These are phyloP conservation scores for Ceriops decandra DNA, from an alignment of 345 rosid genomes.

Conservation along the genomic window DNA sequence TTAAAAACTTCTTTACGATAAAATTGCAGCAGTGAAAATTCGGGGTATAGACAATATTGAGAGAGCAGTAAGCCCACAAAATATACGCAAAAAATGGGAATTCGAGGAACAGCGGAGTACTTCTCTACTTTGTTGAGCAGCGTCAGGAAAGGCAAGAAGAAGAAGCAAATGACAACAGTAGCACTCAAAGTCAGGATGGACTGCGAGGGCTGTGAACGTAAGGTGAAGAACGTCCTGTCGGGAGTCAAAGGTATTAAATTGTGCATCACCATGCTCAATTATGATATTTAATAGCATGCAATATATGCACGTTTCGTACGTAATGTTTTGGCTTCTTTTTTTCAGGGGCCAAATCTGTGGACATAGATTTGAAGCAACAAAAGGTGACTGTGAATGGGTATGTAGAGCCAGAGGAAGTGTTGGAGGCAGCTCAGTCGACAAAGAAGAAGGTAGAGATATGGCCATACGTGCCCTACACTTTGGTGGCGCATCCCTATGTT, in stretches of 20 bases:
- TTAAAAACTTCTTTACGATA: background rate
- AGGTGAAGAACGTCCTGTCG: conserved; percentile 68
- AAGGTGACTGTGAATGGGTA: conserved; percentile 73
- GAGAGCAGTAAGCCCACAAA: background rate
- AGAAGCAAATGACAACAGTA: conserved; percentile 68
- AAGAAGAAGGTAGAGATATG: conserved; percentile 88
- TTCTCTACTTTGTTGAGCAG: conserved; percentile 48
- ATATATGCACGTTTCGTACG: background rate
- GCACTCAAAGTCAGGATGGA: conserved; percentile 80
- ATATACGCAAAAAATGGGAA: conserved; percentile 54
- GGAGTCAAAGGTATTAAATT: conserved; percentile 54
- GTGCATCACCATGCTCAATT: background rate
- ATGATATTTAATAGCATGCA: background rate
- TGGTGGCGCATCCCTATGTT: conserved; percentile 68
- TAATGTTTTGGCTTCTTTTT: background rate
- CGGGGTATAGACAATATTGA: background rate
- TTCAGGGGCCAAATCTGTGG: conserved; percentile 74
- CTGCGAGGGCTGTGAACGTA: conserved; percentile 86
- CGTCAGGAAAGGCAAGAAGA: conserved; percentile 43
- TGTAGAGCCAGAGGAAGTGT: conserved; percentile 55
- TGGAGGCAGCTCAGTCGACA: conserved; percentile 70
- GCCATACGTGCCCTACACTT: conserved; percentile 80
- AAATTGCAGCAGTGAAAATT: background rate
- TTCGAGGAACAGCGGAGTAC: conserved; percentile 68
- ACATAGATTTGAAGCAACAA: conserved; percentile 70